Conservation (phyloP, 805 yeast species). For the Suhomyces kilbournensis region DNA sequence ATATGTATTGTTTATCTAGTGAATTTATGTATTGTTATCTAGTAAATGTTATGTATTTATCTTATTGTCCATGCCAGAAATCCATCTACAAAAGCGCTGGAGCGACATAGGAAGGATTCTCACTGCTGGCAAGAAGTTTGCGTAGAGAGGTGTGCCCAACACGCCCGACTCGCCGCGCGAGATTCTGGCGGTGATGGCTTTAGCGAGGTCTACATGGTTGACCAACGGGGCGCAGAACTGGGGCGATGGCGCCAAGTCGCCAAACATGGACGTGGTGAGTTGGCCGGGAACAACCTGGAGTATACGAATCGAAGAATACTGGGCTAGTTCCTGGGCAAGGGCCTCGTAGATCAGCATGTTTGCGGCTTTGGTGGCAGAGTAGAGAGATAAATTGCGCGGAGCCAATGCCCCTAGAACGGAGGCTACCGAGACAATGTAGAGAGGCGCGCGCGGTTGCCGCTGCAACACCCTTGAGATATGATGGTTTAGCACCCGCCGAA, state of each 20-base stretch:
- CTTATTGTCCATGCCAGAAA: constrained; percentile 38
- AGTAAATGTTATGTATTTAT: too few relatives aligned
- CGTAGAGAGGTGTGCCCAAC: constrained; percentile 46
- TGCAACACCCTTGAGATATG: constrained; percentile 11
- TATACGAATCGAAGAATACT: constrained; percentile 23
- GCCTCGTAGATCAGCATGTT: constrained; percentile 44
- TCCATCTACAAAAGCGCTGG: constrained; percentile 33
- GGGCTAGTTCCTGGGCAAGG: constrained; percentile 35
- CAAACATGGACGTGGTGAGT: constrained; percentile 46
- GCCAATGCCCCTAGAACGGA: constrained; percentile 50
- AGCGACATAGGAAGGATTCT: constrained; percentile 40
- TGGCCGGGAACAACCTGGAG: constrained; percentile 52
- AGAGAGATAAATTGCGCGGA: constrained; percentile 46
- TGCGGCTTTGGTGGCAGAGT: constrained; percentile 51
- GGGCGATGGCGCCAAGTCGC: constrained; percentile 40
- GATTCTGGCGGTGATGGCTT: constrained; percentile 28
- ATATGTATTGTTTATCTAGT: too few relatives aligned
- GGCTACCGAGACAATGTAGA: constrained; percentile 43
- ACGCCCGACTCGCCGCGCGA: constrained; percentile 40
- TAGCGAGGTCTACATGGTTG: constrained; percentile 36
- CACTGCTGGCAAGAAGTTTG: constrained; percentile 42
- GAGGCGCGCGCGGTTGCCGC: neutral
- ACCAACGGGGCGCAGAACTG: constrained; percentile 49
- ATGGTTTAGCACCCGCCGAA: constrained; percentile 18
- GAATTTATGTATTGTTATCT: too few relatives aligned